phyloP scores from a whole-genome alignment of 805 yeast species.

The Yarrowia sp. region DNA sequence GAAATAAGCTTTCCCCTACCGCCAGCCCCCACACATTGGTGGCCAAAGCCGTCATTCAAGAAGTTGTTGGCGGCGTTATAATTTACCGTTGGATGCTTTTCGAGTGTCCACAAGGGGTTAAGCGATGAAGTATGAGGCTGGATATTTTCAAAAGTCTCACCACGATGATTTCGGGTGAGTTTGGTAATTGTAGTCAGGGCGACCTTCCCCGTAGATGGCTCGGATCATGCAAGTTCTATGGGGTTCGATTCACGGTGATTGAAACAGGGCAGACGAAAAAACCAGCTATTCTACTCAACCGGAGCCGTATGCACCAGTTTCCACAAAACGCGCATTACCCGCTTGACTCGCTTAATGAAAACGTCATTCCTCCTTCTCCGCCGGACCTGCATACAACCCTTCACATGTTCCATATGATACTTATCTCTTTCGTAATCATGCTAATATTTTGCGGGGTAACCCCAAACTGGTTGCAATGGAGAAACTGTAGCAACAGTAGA shows the following conservation, averaged over 20 bases:
- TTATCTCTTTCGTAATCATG: constrained; percentile 7
- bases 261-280: no score
- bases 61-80: background rate
- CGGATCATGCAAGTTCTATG: background rate
- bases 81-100: background rate
- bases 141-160: background rate
- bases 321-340: background rate
- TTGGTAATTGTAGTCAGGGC: no score
- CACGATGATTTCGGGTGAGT: background rate
- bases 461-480: constrained; percentile 1
- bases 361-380: constrained; percentile 1
- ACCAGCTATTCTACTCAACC: no score
- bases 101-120: background rate
- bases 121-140: background rate
- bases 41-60: background rate
- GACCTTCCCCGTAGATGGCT: no score
- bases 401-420: constrained; percentile 24
- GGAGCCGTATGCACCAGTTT: background rate
- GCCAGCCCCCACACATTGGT: constrained; percentile 17
- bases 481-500: background rate
- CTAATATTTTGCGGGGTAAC: constrained; percentile 16
- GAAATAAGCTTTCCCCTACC: background rate
- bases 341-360: background rate
- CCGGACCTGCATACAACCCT: constrained; percentile 24
- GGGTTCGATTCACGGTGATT: background rate